Evolutionary conservation across 2,329 filamentous ascomycete species (phyloP).

Genomic region (Colletotrichum sublineola): DNA sequence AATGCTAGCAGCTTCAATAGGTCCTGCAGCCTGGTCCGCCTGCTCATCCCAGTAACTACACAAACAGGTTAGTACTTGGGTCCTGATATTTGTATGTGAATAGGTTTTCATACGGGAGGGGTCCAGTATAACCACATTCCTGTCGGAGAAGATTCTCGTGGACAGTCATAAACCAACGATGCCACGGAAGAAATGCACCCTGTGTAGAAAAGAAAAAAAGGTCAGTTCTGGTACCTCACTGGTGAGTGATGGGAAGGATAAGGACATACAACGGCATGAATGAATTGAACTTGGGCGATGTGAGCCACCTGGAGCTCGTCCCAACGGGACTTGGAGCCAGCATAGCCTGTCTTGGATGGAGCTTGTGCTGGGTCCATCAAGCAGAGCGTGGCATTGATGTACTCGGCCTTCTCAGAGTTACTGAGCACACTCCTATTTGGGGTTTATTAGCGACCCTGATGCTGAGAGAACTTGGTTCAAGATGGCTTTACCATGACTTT

Average conservation of each 20-base stretch:
- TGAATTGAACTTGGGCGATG: slow-evolving; percentile 35
- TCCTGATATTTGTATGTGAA: slow-evolving; percentile 18
- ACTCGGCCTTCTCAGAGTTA: slow-evolving; percentile 24
- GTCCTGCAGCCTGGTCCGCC: slow-evolving; percentile 27
- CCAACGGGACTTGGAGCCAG: slow-evolving; percentile 35
- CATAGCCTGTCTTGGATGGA: slow-evolving; percentile 24
- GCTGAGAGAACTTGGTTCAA: too few relatives aligned
- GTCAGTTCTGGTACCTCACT: background rate
- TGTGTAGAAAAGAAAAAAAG: background rate
- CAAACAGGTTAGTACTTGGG: background rate
- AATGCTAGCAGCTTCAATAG: slow-evolving; percentile 46
- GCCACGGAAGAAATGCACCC: slow-evolving; percentile 52
- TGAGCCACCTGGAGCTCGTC: slow-evolving; percentile 38
- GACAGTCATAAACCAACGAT: slow-evolving; percentile 50
- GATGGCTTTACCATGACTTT: slow-evolving; percentile 3
- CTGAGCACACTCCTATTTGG: slow-evolving; percentile 17
- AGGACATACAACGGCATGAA: slow-evolving; percentile 34
- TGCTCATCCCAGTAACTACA: slow-evolving; percentile 38
- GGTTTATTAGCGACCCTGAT: background rate
- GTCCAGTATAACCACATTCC: slow-evolving; percentile 50
- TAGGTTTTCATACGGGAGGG: slow-evolving; percentile 50
- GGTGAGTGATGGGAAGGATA: background rate
- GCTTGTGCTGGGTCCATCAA: slow-evolving; percentile 33
- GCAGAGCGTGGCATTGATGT: slow-evolving; percentile 29
- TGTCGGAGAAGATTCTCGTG: slow-evolving; percentile 50